Evolutionary conservation across 169 alveolate species (phyloP), one percentile per base, ranked within the genome.

Genomic region (Eimeria sp.): DNA sequence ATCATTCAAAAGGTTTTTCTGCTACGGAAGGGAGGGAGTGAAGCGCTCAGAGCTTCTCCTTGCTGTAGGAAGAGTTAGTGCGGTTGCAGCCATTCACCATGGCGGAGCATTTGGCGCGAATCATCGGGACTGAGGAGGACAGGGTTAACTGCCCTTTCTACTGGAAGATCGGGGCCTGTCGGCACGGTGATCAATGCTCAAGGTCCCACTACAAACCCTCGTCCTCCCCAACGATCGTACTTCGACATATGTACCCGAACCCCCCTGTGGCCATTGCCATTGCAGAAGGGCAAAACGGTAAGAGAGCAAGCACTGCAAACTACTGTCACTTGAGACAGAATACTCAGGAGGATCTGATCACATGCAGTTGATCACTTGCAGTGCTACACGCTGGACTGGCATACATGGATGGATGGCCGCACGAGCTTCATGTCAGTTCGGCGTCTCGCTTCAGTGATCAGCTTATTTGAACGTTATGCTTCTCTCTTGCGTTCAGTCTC

Each of bases 111-210:
- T 97, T 99, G 90, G 99, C 99, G 56, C 97, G 99, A 90, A 99
- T 99, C 82, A 99, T 99, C 88, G 99, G 99, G 33, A 99, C 99
- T 33, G 99, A 99, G 97, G 99, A 99, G 98, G 99, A 99, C 97
- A 98, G 99, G 97, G 99, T 99, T n/a, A 99, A 99, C 97, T 99
- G 99, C 96, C 99, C 99, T 37, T 99, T 99, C 97, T 99, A 99
- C 98, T 99, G 99, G 99, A 99, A 99, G 98, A 99, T 99, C 66
- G 99, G 99, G 37, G 99, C 99, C 9, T 99, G 99, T 95, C 98
- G 99, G 88, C 99, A 99, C 96, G 99, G 99, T 33, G 99, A 99
- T 95, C 99, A 99, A 95, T 99, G 99, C 96, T 99, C 99, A 80
- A 98, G 99, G 91, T 98, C 99, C 56, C 99, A 99, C 97, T 99